Percentiles rank a stretch among this genome's conserved stretches.
Conservation (phyloP, 108 stramenopile species). For the Pelagomonas calceolata region DNA sequence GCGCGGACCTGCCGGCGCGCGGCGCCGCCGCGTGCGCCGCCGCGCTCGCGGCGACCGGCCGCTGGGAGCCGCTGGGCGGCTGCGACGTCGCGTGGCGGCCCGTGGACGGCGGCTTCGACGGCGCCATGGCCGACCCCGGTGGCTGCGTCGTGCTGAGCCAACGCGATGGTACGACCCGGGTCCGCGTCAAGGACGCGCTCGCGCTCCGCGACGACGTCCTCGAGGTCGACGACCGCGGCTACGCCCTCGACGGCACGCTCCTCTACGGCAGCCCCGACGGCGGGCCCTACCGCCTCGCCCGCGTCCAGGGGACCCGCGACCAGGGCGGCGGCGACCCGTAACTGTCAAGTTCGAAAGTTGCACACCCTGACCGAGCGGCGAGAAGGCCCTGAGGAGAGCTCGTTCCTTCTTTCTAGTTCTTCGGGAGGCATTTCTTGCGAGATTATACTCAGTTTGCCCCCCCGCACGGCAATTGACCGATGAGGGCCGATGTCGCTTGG, state of each 20-base stretch:
- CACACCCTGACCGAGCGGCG: no score
- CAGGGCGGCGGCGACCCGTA: no score
- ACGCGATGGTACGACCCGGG: not conserved
- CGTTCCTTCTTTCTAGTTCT: no score
- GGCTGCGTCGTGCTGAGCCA: not conserved
- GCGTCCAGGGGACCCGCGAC: no score
- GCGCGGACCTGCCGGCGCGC: not conserved
- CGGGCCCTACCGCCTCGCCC: not conserved
- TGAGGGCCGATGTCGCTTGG: no score
- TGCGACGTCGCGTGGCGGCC: not conserved
- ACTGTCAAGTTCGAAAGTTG: no score
- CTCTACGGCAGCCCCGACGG: not conserved
- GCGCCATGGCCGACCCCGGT: not conserved
- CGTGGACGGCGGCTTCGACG: not conserved
- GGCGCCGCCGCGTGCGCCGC: not conserved
- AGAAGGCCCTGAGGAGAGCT: no score
- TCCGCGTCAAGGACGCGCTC: not conserved
- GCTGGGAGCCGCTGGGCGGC: not conserved
- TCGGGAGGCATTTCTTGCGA: no score
- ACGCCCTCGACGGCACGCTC: not conserved
- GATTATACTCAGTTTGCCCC: no score
- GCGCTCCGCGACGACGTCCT: not conserved
- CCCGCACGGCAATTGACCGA: no score
- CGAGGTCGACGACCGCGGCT: not conserved
- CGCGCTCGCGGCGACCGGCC: not conserved